Evolutionary conservation across 2,329 filamentous ascomycete species (phyloP), one percentile per base, ranked within the genome.

Genomic region (Arthrobotrys sphaeroides): DNA sequence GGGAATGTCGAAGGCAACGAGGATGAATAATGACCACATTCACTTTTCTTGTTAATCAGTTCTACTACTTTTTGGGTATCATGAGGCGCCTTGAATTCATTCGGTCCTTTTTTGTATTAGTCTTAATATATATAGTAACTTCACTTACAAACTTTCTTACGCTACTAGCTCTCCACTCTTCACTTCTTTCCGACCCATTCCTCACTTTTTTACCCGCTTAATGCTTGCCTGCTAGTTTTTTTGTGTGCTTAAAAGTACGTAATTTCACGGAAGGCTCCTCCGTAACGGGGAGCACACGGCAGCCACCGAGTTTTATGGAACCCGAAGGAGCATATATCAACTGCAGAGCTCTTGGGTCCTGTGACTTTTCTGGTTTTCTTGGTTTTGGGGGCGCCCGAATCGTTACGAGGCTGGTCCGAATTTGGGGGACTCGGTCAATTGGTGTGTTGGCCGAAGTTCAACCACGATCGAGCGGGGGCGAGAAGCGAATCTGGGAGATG

Each of bases 21-120:
- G 51, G 51, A 55, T 24, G 51, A 55, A 55, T 55, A 38, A 55
- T 55, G 51, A 55, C 28, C 51, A 55, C 51, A 55, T 55, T 55
- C 51, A 55, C 51, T 55, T 36, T 55, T 22, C 12, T 40, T 9
- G 2, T 22, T 53, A 53, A 20, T 55, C 51, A n/a, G 28, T 38
- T 55, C 16, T 13, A 38, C 51, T 47, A 26, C 43, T 26, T 24
- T 47, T 38, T 55, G 51, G 51, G 51, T 38, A 55, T 55, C 31
- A 55, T 55, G 31, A 38, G 51, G 51, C 51, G 51, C 51, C 31
- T 55, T 55, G 31, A 38, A 55, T n/a, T n/a, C n/a, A 12, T 55
- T 55, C 31, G 18, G 26, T 55, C 51, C 13, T 36, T 55, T 43
- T 36, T 36, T 38, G 47, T 53, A 53, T 20, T 55, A 55, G 51